A percentile compares a stretch with the other conserved stretches of the same genome.
Evolutionary conservation across 2,329 filamentous ascomycete genomes (phyloP).

Genomic region (Daldinia eschscholtzii): DNA sequence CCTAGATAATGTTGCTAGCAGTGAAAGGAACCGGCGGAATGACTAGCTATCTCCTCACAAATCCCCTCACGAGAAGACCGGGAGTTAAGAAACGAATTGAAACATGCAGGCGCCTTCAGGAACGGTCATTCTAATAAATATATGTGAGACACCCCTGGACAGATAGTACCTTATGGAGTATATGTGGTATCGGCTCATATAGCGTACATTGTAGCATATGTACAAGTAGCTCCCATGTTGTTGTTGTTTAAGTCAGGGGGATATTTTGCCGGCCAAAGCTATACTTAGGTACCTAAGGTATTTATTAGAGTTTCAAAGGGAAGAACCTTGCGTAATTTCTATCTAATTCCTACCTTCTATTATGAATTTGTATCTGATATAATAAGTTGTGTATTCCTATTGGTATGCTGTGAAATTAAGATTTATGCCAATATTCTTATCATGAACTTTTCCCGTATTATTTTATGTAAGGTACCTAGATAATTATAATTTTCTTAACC

Average conservation of each 20-base stretch:
- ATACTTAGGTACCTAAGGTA: neutral
- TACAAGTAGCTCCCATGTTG: no score
- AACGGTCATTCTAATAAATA: slow-evolving; percentile 26
- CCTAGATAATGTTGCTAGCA: slow-evolving; percentile 4
- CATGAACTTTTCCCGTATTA: neutral
- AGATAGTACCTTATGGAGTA: neutral
- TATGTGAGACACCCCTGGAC: slow-evolving; percentile 29
- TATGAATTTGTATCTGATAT: neutral
- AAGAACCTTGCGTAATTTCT: slow-evolving; percentile 1
- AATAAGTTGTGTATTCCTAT: neutral
- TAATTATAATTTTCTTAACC: neutral
- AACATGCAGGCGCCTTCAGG: slow-evolving; percentile 1
- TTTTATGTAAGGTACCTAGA: no score
- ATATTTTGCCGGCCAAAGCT: slow-evolving; percentile 1
- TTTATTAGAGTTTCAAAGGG: neutral
- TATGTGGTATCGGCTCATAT: neutral
- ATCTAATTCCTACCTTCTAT: neutral
- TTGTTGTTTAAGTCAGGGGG: neutral
- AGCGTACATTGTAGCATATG: neutral
- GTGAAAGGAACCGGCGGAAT: slow-evolving; percentile 1
- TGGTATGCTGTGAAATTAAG: slow-evolving; percentile 15
- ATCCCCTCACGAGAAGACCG: slow-evolving; percentile 7
- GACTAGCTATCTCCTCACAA: slow-evolving; percentile 30
- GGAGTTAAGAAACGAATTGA: slow-evolving; percentile 16
- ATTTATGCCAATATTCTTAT: slow-evolving; percentile 15